Evolutionary conservation across 257 asterid genomes (phyloP).

Genomic region (Jacaranda copaia): DNA sequence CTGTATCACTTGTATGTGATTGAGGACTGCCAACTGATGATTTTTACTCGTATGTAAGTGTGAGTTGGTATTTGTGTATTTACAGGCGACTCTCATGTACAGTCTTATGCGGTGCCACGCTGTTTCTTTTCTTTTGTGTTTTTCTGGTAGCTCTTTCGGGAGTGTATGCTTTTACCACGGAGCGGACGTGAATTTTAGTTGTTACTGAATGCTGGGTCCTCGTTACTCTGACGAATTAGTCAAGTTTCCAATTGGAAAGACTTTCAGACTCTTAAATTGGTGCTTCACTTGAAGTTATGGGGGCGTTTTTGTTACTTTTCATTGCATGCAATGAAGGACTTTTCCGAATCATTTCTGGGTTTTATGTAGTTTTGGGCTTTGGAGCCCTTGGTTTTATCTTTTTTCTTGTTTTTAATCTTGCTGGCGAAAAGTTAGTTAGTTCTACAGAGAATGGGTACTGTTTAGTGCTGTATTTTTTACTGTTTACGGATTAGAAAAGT

Average conservation of each 20-base stretch:
- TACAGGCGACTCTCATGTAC: not conserved
- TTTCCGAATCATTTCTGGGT: slow-evolving; percentile 29
- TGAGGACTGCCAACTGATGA: not conserved
- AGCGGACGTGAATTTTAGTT: slow-evolving; percentile 38
- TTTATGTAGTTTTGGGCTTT: slow-evolving; percentile 20
- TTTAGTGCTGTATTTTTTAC: slow-evolving; percentile 25
- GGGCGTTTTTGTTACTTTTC: slow-evolving; percentile 28
- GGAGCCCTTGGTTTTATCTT: slow-evolving; percentile 24
- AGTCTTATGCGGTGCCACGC: not conserved
- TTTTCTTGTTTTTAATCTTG: slow-evolving; percentile 20
- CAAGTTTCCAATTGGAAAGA: slow-evolving; percentile 35
- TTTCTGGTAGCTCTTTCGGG: slow-evolving; percentile 10
- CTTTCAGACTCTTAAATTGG: slow-evolving; percentile 28
- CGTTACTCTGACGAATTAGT: slow-evolving; percentile 35
- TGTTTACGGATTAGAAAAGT: slow-evolving; percentile 39
- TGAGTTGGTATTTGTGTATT: not conserved
- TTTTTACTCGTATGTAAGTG: slow-evolving; percentile 18
- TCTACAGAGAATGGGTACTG: slow-evolving; percentile 30
- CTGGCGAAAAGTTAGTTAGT: slow-evolving; percentile 22
- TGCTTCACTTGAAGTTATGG: slow-evolving; percentile 26
- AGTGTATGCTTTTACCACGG: slow-evolving; percentile 45
- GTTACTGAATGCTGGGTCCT: slow-evolving; percentile 42
- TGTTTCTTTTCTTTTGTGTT: not conserved
- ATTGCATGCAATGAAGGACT: slow-evolving; percentile 48
- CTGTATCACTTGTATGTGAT: slow-evolving; percentile 1